Evolutionary conservation across 495 filamentous ascomycete genomes (phyloP).

Genomic region (Tuber calosporum): DNA sequence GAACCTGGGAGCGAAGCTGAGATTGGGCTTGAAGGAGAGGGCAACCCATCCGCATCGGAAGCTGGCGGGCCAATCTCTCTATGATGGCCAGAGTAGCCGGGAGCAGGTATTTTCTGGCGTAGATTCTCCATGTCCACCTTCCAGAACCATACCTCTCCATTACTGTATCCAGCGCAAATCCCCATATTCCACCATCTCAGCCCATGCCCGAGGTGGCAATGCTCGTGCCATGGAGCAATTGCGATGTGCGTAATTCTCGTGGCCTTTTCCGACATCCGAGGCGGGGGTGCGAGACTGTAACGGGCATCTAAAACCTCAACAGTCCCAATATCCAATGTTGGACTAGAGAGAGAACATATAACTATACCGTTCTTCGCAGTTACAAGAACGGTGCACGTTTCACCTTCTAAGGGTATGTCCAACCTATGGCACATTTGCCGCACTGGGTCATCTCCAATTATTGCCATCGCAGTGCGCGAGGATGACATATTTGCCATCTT

Average conservation of each 20-base stretch:
- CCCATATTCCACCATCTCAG: slow-evolving; percentile 27
- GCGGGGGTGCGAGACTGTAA: slow-evolving; percentile 16
- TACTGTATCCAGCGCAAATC: slow-evolving; percentile 28
- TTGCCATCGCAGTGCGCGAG: slow-evolving; percentile 21
- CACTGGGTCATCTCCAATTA: slow-evolving; percentile 14
- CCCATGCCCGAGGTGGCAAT: slow-evolving; percentile 16
- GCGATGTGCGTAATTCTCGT: slow-evolving; percentile 25
- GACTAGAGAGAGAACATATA: slow-evolving; percentile 17
- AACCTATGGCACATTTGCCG: slow-evolving; percentile 23
- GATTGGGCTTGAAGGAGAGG: not conserved
- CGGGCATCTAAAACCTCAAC: slow-evolving; percentile 17
- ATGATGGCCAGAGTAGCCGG: not conserved
- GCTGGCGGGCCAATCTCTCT: not conserved
- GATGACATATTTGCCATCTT: slow-evolving; percentile 3
- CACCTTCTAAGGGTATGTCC: slow-evolving; percentile 7
- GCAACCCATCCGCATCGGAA: not conserved
- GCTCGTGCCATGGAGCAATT: slow-evolving; percentile 19
- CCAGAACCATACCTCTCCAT: slow-evolving; percentile 33
- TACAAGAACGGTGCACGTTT: slow-evolving; percentile 17
- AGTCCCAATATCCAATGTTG: not conserved
- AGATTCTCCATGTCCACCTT: slow-evolving; percentile 21
- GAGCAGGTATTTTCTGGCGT: not conserved
- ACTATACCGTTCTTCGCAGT: slow-evolving; percentile 22
- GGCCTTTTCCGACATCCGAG: slow-evolving; percentile 10
- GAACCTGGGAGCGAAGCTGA: slow-evolving; percentile 11